Evolutionary conservation across 2,329 filamentous ascomycete genomes (phyloP), one percentile per base, ranked within the genome.

Genomic region (Colletotrichum neosansevieriae): DNA sequence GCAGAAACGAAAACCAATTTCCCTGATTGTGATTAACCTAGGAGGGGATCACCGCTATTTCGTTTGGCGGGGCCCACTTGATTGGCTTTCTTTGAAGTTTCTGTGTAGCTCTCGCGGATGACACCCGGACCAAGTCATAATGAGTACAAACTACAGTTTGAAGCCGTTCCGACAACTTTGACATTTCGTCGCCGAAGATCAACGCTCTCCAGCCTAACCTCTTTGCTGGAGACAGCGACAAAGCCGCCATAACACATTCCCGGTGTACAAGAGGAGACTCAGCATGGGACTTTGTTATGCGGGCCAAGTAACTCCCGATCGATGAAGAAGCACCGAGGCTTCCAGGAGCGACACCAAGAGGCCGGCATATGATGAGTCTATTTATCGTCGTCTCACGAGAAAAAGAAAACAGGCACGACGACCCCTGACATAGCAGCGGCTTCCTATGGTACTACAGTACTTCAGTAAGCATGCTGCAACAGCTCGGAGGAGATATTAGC

Each of bases 1-100:
- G 36, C 36, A 58, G 61, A 65, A 65, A 62, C 69, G 51, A 70
- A 66, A 58, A 57, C 69, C 69, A 70, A 70, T 70, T 70, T 70
- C 69, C 68, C 66, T 70, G 59, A 66, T 65, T 69, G 24, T 59
- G 66, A 69, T 69, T 59, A 65, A 56, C 54, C 47, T 50, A 29
- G 49, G 24, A 56, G 66, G 66, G 56, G 38, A 70, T 70, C 69
- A 70, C 69, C 69, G 69, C 69, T 57, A 61, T 69, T 70, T 70
- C 68, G 54, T 69, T 59, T 63, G 60, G 58, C 60, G 60, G 60
- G 66, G 57, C 66, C 66, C 42, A 62, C 63, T 54, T 62, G 57
- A 44, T 58, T 53, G 38, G 40, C 17, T 24, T 44, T 50, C 32
- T 58, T 38, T 19, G 32, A 34, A 21, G 32, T 24, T 44, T 50